A percentile compares a stretch with the other conserved stretches of the same genome.
Conservation (phyloP, 768 basidiomycete species). For the Lactarius sanguifluus region DNA sequence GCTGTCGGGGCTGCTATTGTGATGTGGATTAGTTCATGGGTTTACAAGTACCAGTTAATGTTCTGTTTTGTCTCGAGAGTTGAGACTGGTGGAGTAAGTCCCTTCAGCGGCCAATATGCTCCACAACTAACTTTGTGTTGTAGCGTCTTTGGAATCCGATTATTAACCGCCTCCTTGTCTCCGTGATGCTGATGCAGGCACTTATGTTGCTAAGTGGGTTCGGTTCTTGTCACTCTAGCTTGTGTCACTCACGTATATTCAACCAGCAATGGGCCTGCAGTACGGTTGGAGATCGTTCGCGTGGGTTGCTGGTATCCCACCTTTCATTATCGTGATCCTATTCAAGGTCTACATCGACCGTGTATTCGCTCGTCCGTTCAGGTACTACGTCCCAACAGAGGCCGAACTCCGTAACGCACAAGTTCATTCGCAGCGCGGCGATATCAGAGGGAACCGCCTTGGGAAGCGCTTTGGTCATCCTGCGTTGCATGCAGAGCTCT, state of each 20-base stretch:
- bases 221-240: background rate
- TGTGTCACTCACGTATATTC: constrained; percentile 25
- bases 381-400: constrained; percentile 81
- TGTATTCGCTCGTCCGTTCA: constrained; percentile 65
- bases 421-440: constrained; percentile 75
- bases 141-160: constrained; percentile 94
- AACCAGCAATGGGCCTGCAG: constrained; percentile 80
- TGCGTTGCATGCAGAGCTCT: constrained; percentile 79
- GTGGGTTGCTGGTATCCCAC: constrained; percentile 85
- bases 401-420: constrained; percentile 72
- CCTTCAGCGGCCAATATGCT: background rate
- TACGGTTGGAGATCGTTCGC: constrained; percentile 65
- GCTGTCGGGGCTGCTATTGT: constrained; percentile 78
- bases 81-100: constrained; percentile 88
- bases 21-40: constrained; percentile 83
- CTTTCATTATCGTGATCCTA: constrained; percentile 68
- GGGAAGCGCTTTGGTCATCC: constrained; percentile 96
- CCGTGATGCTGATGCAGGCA: constrained; percentile 82
- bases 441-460: constrained; percentile 69
- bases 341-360: constrained; percentile 87
- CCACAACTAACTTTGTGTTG: constrained; percentile 15
- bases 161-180: constrained; percentile 81
- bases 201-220: constrained; percentile 83
- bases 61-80: constrained; percentile 88
- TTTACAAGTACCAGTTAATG: constrained; percentile 97